Evolutionary conservation across 176 grass and related monocot genomes (phyloP).

Genomic region (Phoenix dactylifera): DNA sequence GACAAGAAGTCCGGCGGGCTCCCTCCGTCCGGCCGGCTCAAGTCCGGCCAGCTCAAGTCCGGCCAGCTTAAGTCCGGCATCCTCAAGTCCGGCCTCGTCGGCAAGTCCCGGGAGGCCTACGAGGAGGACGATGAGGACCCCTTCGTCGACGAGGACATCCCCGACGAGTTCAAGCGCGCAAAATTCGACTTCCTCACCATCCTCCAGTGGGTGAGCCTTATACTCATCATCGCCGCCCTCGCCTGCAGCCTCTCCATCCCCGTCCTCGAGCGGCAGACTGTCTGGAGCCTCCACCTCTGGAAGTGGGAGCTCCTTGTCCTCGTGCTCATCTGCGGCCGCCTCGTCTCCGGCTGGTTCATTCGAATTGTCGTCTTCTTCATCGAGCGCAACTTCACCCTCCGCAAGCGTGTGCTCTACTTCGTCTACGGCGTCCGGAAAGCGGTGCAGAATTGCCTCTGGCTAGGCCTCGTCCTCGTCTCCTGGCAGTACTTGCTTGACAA

Average conservation of each 20-base stretch:
- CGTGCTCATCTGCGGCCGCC: conserved; percentile 69
- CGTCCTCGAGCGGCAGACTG: conserved; percentile 13
- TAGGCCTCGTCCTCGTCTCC: conserved; percentile 54
- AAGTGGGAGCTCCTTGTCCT: conserved; percentile 64
- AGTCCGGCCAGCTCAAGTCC: too few species aligned
- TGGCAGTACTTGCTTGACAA: conserved; percentile 73
- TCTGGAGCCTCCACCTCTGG: conserved; percentile 55
- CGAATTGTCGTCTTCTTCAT: conserved; percentile 47
- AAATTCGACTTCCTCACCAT: conserved; percentile 40
- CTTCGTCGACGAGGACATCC: conserved; percentile 59
- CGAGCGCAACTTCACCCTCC: conserved; percentile 66
- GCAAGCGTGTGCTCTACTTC: conserved; percentile 79
- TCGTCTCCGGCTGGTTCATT: conserved; percentile 70
- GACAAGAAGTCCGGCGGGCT: conserved; percentile 2
- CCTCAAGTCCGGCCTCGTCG: conserved; percentile 8
- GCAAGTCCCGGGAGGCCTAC: conserved; percentile 34
- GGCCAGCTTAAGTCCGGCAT: conserved; percentile 20
- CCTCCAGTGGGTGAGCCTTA: conserved; percentile 60
- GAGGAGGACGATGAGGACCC: conserved; percentile 80
- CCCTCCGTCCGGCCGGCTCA: conserved; percentile 43
- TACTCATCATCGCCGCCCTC: conserved; percentile 59
- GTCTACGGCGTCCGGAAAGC: conserved; percentile 62
- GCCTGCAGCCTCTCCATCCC: conserved; percentile 34
- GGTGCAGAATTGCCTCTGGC: conserved; percentile 65
- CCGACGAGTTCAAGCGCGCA: conserved; percentile 50